Conservation (phyloP, 805 yeast species). For the Hyphopichia homilentoma region DNA sequence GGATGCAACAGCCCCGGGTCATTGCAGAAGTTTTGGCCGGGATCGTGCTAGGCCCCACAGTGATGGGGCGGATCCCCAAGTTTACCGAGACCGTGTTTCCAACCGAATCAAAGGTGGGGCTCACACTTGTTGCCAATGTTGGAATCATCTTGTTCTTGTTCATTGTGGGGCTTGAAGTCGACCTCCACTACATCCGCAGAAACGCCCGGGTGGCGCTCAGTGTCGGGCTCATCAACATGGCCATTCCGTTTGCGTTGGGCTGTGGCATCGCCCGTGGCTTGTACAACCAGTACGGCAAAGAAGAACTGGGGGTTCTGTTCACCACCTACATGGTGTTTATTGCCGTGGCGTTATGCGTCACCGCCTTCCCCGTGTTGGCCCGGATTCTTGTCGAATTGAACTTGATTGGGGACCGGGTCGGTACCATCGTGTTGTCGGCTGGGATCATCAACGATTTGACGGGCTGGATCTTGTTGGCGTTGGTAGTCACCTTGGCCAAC, state of each 20-base stretch:
- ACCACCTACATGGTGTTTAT: slow-evolving; percentile 77
- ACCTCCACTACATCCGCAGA: slow-evolving; percentile 57
- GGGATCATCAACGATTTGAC: slow-evolving; percentile 76
- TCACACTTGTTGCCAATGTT: slow-evolving; percentile 65
- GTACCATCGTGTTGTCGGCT: slow-evolving; percentile 70
- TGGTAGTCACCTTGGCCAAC: slow-evolving; percentile 73
- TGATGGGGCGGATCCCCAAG: slow-evolving; percentile 64
- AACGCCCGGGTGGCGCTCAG: slow-evolving; percentile 58
- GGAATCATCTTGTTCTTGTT: slow-evolving; percentile 75
- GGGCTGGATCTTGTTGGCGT: slow-evolving; percentile 79
- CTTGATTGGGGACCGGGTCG: slow-evolving; percentile 68
- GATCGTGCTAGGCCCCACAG: slow-evolving; percentile 71
- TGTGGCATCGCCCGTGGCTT: slow-evolving; percentile 67
- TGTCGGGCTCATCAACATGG: slow-evolving; percentile 71
- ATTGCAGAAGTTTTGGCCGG: slow-evolving; percentile 82
- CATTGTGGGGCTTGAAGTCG: slow-evolving; percentile 78
- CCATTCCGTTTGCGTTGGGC: slow-evolving; percentile 78
- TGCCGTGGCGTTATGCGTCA: slow-evolving; percentile 79
- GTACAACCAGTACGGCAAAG: slow-evolving; percentile 50
- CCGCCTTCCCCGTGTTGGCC: slow-evolving; percentile 83
- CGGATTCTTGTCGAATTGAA: slow-evolving; percentile 73
- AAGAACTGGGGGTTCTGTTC: slow-evolving; percentile 43
- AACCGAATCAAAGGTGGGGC: slow-evolving; percentile 53
- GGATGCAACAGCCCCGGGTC: slow-evolving; percentile 70
- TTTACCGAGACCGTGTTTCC: slow-evolving; percentile 69